These are phyloP conservation scores for Kappamyces sp. DNA, from an alignment of 192 early-diverging fungal genomes.

Conservation along the genomic window DNA sequence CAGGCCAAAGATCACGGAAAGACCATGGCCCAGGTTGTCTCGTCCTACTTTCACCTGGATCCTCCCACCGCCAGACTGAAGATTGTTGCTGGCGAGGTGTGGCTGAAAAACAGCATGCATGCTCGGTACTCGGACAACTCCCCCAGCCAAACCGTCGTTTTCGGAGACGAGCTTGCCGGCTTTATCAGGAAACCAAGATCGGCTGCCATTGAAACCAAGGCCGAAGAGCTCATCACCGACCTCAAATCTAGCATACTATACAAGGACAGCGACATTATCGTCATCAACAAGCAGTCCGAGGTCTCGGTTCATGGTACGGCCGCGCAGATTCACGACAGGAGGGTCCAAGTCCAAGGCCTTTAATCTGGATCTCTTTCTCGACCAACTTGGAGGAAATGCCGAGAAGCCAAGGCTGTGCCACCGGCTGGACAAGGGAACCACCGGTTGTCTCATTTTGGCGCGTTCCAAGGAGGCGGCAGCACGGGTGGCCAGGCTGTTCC, in stretches of 20 bases:
- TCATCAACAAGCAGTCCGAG: constrained; percentile 39
- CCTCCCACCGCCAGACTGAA: too few relatives aligned
- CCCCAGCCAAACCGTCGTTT: too few relatives aligned
- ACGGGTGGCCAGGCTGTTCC: constrained; percentile 26
- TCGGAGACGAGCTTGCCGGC: too few relatives aligned
- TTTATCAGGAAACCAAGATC: too few relatives aligned
- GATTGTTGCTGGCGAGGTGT: too few relatives aligned
- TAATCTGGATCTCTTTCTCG: constrained; percentile 31
- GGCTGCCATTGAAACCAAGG: too few relatives aligned
- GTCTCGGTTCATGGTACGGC: constrained; percentile 37
- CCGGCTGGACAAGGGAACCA: constrained; percentile 49
- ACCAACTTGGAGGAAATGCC: constrained; percentile 20
- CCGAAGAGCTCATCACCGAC: too few relatives aligned
- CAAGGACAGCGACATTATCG: constrained; percentile 37
- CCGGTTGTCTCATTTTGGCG: constrained; percentile 41
- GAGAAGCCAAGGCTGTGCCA: constrained; percentile 38
- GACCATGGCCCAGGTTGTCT: too few relatives aligned
- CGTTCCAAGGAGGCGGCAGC: constrained; percentile 35
- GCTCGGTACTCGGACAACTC: too few relatives aligned
- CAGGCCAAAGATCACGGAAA: too few relatives aligned
- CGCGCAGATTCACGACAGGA: not conserved
- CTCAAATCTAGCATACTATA: constrained; percentile 28
- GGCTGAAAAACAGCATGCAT: too few relatives aligned
- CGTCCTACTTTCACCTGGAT: too few relatives aligned
- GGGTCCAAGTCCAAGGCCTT: constrained; percentile 31